Evolutionary conservation across 2,329 filamentous ascomycete genomes (phyloP).

Genomic region (Cladorrhinum sp.): DNA sequence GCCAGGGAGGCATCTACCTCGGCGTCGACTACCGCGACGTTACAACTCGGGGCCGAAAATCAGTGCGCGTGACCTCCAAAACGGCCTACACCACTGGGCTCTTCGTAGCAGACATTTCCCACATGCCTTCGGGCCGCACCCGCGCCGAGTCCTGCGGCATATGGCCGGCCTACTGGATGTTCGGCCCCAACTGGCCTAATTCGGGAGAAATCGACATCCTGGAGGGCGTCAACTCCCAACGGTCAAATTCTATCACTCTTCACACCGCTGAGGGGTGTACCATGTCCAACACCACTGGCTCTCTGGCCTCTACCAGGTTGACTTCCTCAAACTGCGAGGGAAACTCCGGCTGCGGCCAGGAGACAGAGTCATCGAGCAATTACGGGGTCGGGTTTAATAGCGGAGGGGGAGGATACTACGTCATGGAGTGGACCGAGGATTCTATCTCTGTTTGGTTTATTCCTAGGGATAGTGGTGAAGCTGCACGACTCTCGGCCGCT

Average conservation of each 20-base stretch:
- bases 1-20: constrained; percentile 58
- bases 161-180: constrained; percentile 72
- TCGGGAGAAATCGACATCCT: constrained; percentile 77
- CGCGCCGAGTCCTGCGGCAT: constrained; percentile 52
- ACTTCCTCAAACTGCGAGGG: constrained; percentile 37
- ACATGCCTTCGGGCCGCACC: constrained; percentile 65
- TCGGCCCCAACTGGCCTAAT: constrained; percentile 67
- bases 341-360: constrained; percentile 55
- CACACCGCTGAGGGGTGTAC: constrained; percentile 62
- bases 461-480: constrained; percentile 45
- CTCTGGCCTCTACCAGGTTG: constrained; percentile 44
- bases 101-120: constrained; percentile 68
- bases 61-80: constrained; percentile 66
- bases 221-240: constrained; percentile 68
- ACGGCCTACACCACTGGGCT: constrained; percentile 66
- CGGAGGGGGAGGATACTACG: constrained; percentile 67
- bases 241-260: constrained; percentile 61
- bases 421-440: constrained; percentile 70
- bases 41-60: constrained; percentile 59
- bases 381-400: constrained; percentile 71
- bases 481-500: constrained; percentile 20
- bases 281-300: constrained; percentile 48
- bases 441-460: constrained; percentile 83
- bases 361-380: constrained; percentile 48
- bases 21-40: constrained; percentile 64